These are phyloP conservation scores for Rosa hybrid DNA, from an alignment of 331 rosid genomes.

Conservation along the genomic window DNA sequence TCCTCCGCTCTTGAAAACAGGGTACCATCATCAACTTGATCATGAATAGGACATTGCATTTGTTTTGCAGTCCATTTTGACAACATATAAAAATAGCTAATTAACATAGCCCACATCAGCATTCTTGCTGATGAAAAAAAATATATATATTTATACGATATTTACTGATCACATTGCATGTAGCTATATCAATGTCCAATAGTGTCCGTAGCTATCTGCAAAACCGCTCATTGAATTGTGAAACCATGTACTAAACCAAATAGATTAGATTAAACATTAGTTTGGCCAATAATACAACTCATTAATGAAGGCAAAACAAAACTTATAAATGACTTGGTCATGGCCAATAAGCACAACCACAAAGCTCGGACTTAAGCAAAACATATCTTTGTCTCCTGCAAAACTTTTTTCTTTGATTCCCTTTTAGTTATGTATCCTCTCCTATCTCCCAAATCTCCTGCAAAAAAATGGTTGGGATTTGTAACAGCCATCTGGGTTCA, in stretches of 20 bases:
- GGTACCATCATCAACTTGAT: constrained; percentile 8
- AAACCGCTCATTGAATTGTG: constrained; percentile 4
- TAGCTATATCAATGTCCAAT: background rate
- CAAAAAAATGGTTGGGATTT: constrained; percentile 17
- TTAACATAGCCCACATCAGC: background rate
- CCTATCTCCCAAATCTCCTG: background rate
- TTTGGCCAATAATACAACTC: background rate
- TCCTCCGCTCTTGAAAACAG: background rate
- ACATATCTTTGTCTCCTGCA: background rate
- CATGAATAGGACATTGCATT: background rate
- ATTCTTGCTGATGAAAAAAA: background rate
- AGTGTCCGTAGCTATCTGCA: background rate
- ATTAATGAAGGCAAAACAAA: constrained; percentile 16
- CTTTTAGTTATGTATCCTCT: background rate
- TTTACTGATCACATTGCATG: background rate
- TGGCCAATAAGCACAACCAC: constrained; percentile 1
- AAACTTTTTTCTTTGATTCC: background rate
- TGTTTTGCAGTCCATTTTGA: background rate
- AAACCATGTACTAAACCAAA: constrained; percentile 3
- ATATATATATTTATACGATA: background rate
- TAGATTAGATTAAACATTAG: background rate
- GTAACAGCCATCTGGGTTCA: constrained; percentile 25
- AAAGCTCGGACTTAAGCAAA: background rate
- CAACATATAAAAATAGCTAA: background rate
- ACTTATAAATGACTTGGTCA: constrained; percentile 19